Conservation (phyloP, 257 asterid species). For the Handroanthus guayacan region DNA sequence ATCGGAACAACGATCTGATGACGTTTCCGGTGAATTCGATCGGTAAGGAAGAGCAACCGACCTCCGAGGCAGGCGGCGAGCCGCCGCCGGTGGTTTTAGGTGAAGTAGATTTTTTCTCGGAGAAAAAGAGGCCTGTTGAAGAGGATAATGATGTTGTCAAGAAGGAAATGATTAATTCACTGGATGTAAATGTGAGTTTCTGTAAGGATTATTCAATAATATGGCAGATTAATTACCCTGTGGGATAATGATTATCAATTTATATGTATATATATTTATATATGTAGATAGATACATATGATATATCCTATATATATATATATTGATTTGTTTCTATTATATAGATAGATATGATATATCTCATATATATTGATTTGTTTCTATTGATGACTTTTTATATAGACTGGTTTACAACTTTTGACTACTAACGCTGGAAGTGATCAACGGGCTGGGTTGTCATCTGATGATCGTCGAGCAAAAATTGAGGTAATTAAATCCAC, state of each 20-base stretch:
- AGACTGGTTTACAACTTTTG: slow-evolving; percentile 85
- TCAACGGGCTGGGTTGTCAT: slow-evolving; percentile 64
- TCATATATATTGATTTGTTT: background rate
- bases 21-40: slow-evolving; percentile 44
- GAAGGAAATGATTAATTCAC: slow-evolving; percentile 43
- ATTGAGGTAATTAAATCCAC: slow-evolving; percentile 52
- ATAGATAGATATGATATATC: no score
- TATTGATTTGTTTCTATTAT: background rate
- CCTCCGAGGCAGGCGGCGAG: slow-evolving; percentile 15
- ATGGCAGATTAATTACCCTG: no score
- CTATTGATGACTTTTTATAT: background rate
- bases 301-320: no score
- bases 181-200: slow-evolving; percentile 55
- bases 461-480: slow-evolving; percentile 51
- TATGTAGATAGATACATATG: no score
- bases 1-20: slow-evolving; percentile 3
- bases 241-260: no score
- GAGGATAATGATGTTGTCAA: slow-evolving; percentile 38
- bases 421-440: slow-evolving; percentile 67
- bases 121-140: slow-evolving; percentile 23
- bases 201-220: no score
- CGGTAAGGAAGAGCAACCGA: slow-evolving; percentile 37
- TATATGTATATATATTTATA: no score
- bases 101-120: slow-evolving; percentile 79
- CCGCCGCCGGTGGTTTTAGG: slow-evolving; percentile 38